Percentiles rank a stretch among this genome's conserved stretches.
Evolutionary conservation across 371 early-diverging fungal species (phyloP).

Genomic region (Funneliformis caledonium): DNA sequence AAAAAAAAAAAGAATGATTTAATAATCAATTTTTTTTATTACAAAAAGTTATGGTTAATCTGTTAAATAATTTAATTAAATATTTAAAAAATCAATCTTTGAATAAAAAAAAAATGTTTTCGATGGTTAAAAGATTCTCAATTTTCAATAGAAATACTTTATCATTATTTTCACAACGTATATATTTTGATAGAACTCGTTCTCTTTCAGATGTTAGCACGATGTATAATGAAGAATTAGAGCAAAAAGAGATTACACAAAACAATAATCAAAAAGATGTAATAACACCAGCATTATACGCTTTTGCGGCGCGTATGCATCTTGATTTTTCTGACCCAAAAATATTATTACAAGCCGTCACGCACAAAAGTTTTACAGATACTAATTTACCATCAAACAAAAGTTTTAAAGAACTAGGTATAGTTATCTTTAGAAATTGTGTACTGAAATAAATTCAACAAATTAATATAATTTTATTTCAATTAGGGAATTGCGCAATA

Average conservation of each 20-base stretch:
- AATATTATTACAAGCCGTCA: conserved; percentile 40
- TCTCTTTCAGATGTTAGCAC: neutral
- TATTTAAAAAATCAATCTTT: neutral
- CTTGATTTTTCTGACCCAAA: conserved; percentile 36
- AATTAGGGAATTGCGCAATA: conserved; percentile 47
- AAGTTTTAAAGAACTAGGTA: conserved; percentile 37
- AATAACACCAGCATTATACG: conserved; percentile 21
- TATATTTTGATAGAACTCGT: neutral
- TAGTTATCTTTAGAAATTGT: neutral
- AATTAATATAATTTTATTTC: neutral
- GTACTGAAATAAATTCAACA: neutral
- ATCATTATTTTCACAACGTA: neutral
- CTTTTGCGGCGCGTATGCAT: conserved; percentile 40
- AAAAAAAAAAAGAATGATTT: too few species aligned
- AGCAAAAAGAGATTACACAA: neutral
- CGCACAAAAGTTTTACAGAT: conserved; percentile 31
- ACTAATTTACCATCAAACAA: conserved; percentile 32
- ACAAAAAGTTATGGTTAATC: too few species aligned
- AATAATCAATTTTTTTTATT: neutral
- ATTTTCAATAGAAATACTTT: neutral
- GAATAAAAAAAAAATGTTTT: neutral
- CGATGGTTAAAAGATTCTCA: neutral
- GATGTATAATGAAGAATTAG: neutral
- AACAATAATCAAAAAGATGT: neutral
- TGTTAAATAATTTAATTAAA: neutral